These are phyloP conservation scores for Hymenoscyphus infarciens DNA, from an alignment of 2,329 filamentous ascomycete genomes.

Conservation along the genomic window DNA sequence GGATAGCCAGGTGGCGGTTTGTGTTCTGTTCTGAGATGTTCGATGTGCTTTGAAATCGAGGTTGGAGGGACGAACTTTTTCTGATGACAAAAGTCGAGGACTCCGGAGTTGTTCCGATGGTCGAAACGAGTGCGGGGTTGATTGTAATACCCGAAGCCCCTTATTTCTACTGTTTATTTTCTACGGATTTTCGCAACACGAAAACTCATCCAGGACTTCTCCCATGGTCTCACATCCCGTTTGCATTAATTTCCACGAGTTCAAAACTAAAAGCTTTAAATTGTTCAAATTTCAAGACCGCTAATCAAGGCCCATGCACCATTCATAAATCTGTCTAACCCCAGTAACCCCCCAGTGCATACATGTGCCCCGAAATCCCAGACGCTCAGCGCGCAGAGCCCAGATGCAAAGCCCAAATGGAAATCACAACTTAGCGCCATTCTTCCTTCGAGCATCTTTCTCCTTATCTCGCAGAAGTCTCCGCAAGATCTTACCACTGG, in stretches of 20 bases:
- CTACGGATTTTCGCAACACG: too few species aligned
- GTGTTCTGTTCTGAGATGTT: slow-evolving; percentile 10
- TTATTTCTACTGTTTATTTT: neutral
- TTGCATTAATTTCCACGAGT: too few species aligned
- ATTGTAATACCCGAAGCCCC: neutral
- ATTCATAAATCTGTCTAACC: neutral
- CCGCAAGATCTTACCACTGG: slow-evolving; percentile 70
- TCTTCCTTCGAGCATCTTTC: slow-evolving; percentile 60
- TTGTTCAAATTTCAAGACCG: neutral
- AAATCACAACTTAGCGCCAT: slow-evolving; percentile 62
- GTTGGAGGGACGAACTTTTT: slow-evolving; percentile 15
- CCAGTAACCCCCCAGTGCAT: neutral
- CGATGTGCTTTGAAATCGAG: slow-evolving; percentile 24
- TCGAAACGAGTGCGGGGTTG: neutral
- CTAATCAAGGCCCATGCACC: neutral
- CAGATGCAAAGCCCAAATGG: neutral
- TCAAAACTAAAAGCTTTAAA: neutral
- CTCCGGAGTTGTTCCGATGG: slow-evolving; percentile 7
- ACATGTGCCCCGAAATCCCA: neutral
- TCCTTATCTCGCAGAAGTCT: slow-evolving; percentile 70
- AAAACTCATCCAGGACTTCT: too few species aligned
- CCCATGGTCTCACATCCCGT: too few species aligned
- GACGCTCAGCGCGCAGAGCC: neutral
- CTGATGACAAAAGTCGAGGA: slow-evolving; percentile 16
- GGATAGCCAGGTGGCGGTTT: neutral